phyloP scores from a whole-genome alignment of 768 basidiomycete genomes.

The Hydnum rufescens region DNA sequence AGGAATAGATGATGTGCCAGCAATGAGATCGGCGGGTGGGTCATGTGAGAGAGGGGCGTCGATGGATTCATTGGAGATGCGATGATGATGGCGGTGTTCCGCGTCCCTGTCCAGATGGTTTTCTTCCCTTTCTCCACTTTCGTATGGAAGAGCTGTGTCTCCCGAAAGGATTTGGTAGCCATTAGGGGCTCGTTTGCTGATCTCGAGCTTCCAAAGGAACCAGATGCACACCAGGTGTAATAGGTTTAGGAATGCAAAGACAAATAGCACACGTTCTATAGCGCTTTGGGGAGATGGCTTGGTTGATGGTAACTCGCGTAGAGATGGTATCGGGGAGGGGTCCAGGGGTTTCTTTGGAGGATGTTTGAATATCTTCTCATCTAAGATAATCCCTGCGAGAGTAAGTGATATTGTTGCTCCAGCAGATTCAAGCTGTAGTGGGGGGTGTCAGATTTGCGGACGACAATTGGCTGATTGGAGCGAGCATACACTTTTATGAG shows the following conservation, averaged over 20 bases:
- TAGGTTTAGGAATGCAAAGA: background rate
- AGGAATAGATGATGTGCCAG: no score
- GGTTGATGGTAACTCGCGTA: background rate
- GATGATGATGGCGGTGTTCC: no score
- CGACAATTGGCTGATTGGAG: no score
- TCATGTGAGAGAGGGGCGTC: no score
- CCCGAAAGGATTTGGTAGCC: no score
- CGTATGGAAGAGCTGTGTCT: no score
- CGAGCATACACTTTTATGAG: slow-evolving; percentile 53
- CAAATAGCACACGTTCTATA: background rate
- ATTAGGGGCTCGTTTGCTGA: slow-evolving; percentile 12
- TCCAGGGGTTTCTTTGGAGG: slow-evolving; percentile 14
- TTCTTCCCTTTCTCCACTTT: no score
- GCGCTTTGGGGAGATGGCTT: slow-evolving; percentile 6
- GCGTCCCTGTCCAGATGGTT: no score
- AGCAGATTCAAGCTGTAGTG: slow-evolving; percentile 44
- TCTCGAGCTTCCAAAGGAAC: no score
- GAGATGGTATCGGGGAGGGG: slow-evolving; percentile 5
- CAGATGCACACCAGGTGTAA: background rate
- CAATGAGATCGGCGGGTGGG: no score
- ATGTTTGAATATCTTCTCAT: slow-evolving; percentile 21
- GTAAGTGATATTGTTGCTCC: slow-evolving; percentile 58
- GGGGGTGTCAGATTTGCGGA: no score
- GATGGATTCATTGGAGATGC: no score
- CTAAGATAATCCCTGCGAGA: slow-evolving; percentile 46